Evolutionary conservation across 1,284 basidiomycete genomes (phyloP), one percentile per base, ranked within the genome.

Genomic region (Trichosporon coremiiforme): DNA sequence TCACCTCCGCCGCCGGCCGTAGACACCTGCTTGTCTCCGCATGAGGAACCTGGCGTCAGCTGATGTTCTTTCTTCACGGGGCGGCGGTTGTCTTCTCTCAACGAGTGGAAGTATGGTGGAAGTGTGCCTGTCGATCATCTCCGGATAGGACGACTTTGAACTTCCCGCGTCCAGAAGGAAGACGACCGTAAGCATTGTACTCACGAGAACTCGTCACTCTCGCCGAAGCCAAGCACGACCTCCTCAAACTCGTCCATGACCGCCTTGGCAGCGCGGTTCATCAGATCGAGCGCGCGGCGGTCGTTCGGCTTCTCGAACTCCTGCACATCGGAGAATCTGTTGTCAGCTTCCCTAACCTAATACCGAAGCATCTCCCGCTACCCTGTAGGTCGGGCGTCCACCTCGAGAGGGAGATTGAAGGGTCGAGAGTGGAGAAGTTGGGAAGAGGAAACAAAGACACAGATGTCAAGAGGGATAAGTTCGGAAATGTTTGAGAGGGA

Each of bases 191-290:
- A 2, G 17, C 7, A 45, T n/a, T 45, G 15, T 25, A 79, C 87
- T 71, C 74, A 91, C 94, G 94, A 97, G 84, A 89, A 98, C 83
- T 99, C 97, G 82, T 99, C 97, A 53, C 94, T 96, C 85, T 99
- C 93, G 1, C 96, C 96, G 81, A 97, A 99, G 0, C 88, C 96
- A 35, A 95, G 86, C 6, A 93, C 85, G 66, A 96, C 88, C 79
- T 95, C 93, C 60, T 88, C 87, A 77, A 91, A 90, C 77, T 91
- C 89, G 45, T 89, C 84, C 91, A 99, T 92, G 41, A 97, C 87
- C 60, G 89, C 85, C 73, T 86, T 86, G 0, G 97, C 96, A 0
- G 95, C 93, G 70, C 88, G 87, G 80, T 99, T 95, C 96, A 99
- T 98, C 50, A 99, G 87, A 73, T 90, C 84, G 7, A 99, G 86